Evolutionary conservation across 495 filamentous ascomycete genomes (phyloP), one percentile per base, ranked within the genome.

Genomic region (Penicillium nucicola): DNA sequence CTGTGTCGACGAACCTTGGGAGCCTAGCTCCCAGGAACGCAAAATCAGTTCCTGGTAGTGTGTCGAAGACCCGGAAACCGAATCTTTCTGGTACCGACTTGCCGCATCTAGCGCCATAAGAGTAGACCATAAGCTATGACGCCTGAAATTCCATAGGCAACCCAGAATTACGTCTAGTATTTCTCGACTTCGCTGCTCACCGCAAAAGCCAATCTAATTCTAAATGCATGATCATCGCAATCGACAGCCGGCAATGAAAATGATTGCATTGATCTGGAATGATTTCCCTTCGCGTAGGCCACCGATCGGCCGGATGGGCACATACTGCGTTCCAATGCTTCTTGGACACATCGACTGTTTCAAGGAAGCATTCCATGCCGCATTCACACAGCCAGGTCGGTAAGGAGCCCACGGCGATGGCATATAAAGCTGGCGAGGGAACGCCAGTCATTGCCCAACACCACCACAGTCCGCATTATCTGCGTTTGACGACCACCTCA

Each of bases 361-460:
- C 36, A 39, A 19, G 36, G 18, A 11, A 39, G 36, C 9, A 8
- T 22, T 39, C 18, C 8, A 39, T 19, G 36, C 13, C 36, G 36
- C 17, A 39, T 15, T 18, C 36, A 22, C 20, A 18, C 18, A 17
- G 17, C 18, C 17, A 39, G 19, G 36, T 22, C 19, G 20, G 36
- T 13, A 39, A 11, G 13, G 18, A 12, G 9, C 36, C 36, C 17
- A 39, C 20, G 36, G 20, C 12, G 36, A 39, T 20, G 36, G 36
- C 36, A 39, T 39, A 39, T 39, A 39, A 39, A 39, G 36, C 36
- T 39, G 36, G 5, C 36, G 36, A 39, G 36, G 36, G n/a, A 33
- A 44, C 42, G 30, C 42, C 17, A 44, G 42, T 14, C 28, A 44
- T 44, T 44, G 15, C 30, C 25, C 10, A 32, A 44, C 17, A 44